These are phyloP conservation scores for Trichoderma aggressivum DNA, from an alignment of 2,329 filamentous ascomycete species.

Conservation along the genomic window DNA sequence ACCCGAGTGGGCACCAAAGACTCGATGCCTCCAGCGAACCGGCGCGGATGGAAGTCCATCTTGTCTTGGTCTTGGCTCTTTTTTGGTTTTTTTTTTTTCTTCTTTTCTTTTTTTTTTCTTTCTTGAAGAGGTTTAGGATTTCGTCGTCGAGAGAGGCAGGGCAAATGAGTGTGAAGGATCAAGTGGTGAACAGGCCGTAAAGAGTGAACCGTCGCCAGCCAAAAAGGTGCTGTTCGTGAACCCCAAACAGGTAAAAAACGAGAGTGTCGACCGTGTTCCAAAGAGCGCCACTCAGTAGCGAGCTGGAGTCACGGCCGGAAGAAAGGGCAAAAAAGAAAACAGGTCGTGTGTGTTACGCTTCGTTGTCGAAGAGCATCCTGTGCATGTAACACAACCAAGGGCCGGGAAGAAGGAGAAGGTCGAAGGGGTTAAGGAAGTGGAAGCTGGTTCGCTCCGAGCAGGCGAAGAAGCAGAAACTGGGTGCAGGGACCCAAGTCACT, in stretches of 20 bases:
- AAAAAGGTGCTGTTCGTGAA: conserved; percentile 8
- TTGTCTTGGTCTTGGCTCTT: conserved; percentile 9
- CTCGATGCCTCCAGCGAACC: conserved; percentile 30
- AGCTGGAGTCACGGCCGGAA: conserved; percentile 8
- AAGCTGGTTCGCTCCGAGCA: not conserved
- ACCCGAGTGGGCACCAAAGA: conserved; percentile 32
- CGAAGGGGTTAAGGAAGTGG: not conserved
- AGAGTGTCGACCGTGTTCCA: conserved; percentile 15
- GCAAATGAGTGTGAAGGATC: not conserved
- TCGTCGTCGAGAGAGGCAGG: conserved; percentile 3
- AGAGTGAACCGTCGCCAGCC: conserved; percentile 9
- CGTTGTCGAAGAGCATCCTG: conserved; percentile 17
- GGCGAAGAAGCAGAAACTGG: not conserved
- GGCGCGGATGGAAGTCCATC: conserved; percentile 36
- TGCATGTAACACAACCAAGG: conserved; percentile 11
- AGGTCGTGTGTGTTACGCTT: conserved; percentile 7
- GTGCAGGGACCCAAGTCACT: conserved; percentile 11
- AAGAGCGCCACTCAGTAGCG: conserved; percentile 14
- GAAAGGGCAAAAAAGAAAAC: conserved; percentile 14
- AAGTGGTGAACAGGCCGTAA: not conserved
- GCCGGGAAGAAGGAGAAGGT: not conserved
- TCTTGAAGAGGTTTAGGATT: not conserved
- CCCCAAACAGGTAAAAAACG: not conserved
- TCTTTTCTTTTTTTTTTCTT: not conserved
- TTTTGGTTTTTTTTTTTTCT: not conserved